Conservation (phyloP, 345 rosid genomes). For the Sisymbrium altissimum region DNA sequence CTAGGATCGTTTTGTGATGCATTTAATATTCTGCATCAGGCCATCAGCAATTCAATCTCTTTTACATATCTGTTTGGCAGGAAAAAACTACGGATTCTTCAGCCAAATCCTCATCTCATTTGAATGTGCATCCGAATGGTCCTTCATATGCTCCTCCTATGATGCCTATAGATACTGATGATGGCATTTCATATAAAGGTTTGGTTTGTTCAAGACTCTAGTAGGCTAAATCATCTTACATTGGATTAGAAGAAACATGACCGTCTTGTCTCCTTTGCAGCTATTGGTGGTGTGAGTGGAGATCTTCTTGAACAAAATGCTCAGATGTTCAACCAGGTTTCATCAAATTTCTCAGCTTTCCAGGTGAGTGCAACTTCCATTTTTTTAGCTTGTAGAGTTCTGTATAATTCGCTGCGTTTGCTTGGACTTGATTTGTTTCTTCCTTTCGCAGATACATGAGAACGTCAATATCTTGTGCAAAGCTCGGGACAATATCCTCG, state of each 20-base stretch:
- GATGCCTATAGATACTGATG: constrained; percentile 62
- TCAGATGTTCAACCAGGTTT: constrained; percentile 67
- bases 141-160: constrained; percentile 61
- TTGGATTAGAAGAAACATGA: not conserved
- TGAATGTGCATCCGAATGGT: constrained; percentile 60
- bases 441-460: constrained; percentile 54
- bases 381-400: constrained; percentile 2
- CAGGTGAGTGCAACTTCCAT: constrained; percentile 48
- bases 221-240: not conserved
- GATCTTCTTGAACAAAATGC: constrained; percentile 77
- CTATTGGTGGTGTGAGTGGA: constrained; percentile 68
- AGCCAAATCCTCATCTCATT: constrained; percentile 60
- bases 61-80: constrained; percentile 38
- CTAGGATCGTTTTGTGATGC: not conserved
- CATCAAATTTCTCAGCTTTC: constrained; percentile 60
- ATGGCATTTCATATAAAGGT: constrained; percentile 75
- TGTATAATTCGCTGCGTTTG: not conserved
- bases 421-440: constrained; percentile 2
- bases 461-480: constrained; percentile 58
- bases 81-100: constrained; percentile 69
- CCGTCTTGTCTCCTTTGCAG: constrained; percentile 38
- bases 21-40: not conserved
- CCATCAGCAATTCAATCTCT: not conserved
- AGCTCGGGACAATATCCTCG: constrained; percentile 63
- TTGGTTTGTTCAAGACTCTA: constrained; percentile 34